Base-by-base conservation (phyloP, 345 rosid genomes). In the Isatis tinctoria region DNA sequence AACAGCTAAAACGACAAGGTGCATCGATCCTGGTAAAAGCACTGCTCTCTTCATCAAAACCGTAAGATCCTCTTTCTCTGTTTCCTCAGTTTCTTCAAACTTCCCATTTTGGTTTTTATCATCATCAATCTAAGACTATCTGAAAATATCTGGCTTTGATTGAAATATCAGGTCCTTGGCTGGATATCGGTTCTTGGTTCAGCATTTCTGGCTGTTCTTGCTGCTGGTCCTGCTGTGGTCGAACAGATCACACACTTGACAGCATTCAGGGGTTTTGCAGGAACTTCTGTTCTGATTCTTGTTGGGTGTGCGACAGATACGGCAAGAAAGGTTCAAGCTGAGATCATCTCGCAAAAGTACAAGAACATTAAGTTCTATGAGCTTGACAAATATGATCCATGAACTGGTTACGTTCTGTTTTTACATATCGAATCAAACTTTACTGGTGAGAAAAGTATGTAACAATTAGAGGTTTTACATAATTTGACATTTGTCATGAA, bases 231-330 rank as follows among this genome's bases (percentile, higher is more conserved):
- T 11, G 90, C 97, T 0, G 90, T 88, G 26, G 76, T 95, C 0
- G 99, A 95, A 79, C 96, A 90, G 82, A 78, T 75, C 73, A 86
- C 98, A 9, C 97, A 92, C 84, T 84, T 92, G 87, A 95, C 97
- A 20, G 99, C 97, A 69, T 95, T 95, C 77, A 84, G 97, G 52
- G 99, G 99, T 79, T 95, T 95, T 28, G 99, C 99, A 4, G 99
- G 97, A 33, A 95, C 99, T 37, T 95, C 97, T 11, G 92, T 95
- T 66, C 97, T 95, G 51, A 95, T 95, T 76, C 96, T 95, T 48
- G 99, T 95, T 3, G 99, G 99, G n/a, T 92, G 99, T 79, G 99
- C 99, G 0, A 91, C 97, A 0, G 97, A 93, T 69, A 91, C 97
- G 8, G 98, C 98, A 52, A 86, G 98, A 83, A 94, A 94, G 83